Percentiles rank a stretch among this genome's conserved stretches.
Evolutionary conservation across 176 grass and related monocot genomes (phyloP).

Genomic region (Dendrocalamus sinicus): DNA sequence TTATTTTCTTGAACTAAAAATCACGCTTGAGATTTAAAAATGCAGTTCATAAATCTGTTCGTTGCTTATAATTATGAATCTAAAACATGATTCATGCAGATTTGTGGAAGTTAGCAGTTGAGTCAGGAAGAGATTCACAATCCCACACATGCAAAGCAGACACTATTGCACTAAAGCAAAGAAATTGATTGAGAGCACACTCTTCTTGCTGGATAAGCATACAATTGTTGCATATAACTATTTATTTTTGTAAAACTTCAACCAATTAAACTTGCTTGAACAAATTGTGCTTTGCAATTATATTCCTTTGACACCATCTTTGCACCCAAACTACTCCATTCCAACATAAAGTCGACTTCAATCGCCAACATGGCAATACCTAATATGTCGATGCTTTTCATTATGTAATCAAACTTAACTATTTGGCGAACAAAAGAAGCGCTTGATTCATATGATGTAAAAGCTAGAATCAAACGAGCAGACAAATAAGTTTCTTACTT

Average conservation of each 20-base stretch:
- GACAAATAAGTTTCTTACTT: conserved; percentile 33
- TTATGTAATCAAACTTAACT: not conserved
- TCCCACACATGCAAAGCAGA: not conserved
- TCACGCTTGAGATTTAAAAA: not conserved
- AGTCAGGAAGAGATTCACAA: not conserved
- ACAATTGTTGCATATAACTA: not conserved
- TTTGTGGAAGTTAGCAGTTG: not conserved
- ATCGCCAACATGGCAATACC: not conserved
- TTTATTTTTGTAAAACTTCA: not conserved
- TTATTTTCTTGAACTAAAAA: not conserved
- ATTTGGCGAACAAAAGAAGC: not conserved
- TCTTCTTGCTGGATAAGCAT: conserved; percentile 1
- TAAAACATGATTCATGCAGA: not conserved
- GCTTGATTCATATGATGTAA: not conserved
- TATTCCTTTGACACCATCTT: not conserved
- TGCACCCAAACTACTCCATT: not conserved
- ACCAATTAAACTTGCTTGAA: conserved; percentile 8
- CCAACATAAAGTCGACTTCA: not conserved
- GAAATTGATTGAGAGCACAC: no score
- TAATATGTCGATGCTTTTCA: not conserved
- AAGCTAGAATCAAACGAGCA: not conserved
- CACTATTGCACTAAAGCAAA: not conserved
- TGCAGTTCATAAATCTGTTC: not conserved
- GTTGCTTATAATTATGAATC: not conserved
- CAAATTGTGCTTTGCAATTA: not conserved